Percentiles rank a stretch among this genome's conserved stretches.
phyloP scores from a whole-genome alignment of 305 asterid genomes.

The Solanum chacoense region DNA sequence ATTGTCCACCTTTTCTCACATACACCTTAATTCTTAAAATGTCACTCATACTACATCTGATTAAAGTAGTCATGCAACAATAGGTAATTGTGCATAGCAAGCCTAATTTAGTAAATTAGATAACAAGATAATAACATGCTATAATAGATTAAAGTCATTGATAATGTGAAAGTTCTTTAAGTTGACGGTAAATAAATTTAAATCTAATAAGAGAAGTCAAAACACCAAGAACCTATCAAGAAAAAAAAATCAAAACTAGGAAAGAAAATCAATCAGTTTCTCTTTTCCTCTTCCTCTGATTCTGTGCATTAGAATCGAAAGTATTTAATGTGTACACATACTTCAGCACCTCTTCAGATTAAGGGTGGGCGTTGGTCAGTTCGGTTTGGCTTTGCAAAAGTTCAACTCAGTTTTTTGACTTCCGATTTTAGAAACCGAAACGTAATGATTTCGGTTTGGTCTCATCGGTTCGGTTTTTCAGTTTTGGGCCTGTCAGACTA shows the following conservation, averaged over 20 bases:
- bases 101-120: neutral
- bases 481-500: neutral
- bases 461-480: neutral
- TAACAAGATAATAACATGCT: neutral
- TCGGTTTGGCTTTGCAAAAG: neutral
- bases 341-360: neutral
- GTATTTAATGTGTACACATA: neutral
- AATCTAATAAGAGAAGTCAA: neutral
- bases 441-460: neutral
- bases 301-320: neutral
- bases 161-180: neutral
- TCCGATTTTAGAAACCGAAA: neutral
- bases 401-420: neutral
- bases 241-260: neutral
- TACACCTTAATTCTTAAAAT: neutral
- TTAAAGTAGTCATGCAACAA: neutral
- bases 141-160: neutral
- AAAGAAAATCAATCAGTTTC: neutral
- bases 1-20: neutral
- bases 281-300: neutral
- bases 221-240: neutral
- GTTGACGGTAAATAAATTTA: neutral
- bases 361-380: neutral
- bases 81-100: neutral
- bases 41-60: neutral